phyloP scores from a whole-genome alignment of 495 filamentous ascomycete species.

The Bombardia bombarda region DNA sequence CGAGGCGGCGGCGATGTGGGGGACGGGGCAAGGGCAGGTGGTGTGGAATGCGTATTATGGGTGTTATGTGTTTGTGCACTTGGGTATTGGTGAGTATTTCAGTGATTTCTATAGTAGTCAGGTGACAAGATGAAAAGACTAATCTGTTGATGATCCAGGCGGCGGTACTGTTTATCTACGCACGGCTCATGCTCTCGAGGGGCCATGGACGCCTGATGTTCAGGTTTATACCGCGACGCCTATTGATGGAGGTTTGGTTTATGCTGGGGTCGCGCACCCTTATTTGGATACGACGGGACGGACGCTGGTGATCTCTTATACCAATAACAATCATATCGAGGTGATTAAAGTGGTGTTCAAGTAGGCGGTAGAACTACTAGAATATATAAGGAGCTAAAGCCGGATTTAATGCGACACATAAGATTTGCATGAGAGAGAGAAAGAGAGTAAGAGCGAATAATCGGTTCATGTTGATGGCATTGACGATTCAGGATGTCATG shows the following conservation, averaged over 20 bases:
- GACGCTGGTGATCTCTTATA: constrained; percentile 23
- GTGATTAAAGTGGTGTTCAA: constrained; percentile 11
- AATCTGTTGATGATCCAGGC: constrained; percentile 1
- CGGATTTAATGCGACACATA: too few relatives aligned
- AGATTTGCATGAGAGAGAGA: too few relatives aligned
- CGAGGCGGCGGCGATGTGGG: constrained; percentile 26
- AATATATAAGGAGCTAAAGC: too few relatives aligned
- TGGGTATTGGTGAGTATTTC: constrained; percentile 14
- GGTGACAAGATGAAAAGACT: too few relatives aligned
- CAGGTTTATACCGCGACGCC: constrained; percentile 21
- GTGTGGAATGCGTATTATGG: constrained; percentile 21
- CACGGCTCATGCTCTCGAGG: constrained; percentile 21
- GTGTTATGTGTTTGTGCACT: constrained; percentile 25
- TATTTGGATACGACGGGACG: constrained; percentile 22
- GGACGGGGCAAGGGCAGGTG: constrained; percentile 24
- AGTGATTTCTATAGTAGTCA: neutral
- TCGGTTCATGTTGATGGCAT: too few relatives aligned
- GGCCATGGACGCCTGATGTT: constrained; percentile 27
- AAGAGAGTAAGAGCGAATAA: too few relatives aligned
- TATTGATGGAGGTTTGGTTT: constrained; percentile 21
- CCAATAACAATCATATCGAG: constrained; percentile 29
- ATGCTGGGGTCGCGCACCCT: constrained; percentile 26
- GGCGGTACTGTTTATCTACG: constrained; percentile 16
- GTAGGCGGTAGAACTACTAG: too few relatives aligned
- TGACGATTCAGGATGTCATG: too few relatives aligned